These are phyloP conservation scores for Ilyonectria destructans DNA, from an alignment of 2,329 filamentous ascomycete genomes.

Conservation along the genomic window DNA sequence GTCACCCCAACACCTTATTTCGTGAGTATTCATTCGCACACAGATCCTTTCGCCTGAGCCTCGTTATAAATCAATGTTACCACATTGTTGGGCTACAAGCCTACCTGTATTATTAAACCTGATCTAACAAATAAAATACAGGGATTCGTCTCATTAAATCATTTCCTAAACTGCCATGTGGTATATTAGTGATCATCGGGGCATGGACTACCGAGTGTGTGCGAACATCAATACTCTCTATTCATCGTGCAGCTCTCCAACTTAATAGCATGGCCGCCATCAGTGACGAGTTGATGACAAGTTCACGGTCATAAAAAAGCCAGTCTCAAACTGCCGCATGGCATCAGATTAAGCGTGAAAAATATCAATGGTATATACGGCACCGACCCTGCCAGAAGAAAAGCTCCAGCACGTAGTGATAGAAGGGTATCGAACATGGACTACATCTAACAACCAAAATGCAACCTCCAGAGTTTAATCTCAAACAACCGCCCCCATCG, in stretches of 20 bases:
- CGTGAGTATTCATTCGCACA: background rate
- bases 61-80: no score
- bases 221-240: no score
- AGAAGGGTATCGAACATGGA: slow-evolving; percentile 51
- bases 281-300: background rate
- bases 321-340: no score
- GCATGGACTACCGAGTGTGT: no score
- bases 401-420: slow-evolving; percentile 12
- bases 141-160: no score
- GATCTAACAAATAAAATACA: no score
- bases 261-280: background rate
- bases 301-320: background rate
- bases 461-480: slow-evolving; percentile 45
- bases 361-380: background rate
- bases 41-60: no score
- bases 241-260: background rate
- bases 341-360: background rate
- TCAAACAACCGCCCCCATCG: slow-evolving; percentile 35
- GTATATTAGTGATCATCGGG: no score
- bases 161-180: no score
- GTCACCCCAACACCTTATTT: background rate
- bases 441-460: slow-evolving; percentile 44
- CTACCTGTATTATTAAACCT: no score
- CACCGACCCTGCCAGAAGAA: background rate
- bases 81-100: no score